Conservation (phyloP, 371 early-diverging fungal species). For the Mortierella sp. region DNA sequence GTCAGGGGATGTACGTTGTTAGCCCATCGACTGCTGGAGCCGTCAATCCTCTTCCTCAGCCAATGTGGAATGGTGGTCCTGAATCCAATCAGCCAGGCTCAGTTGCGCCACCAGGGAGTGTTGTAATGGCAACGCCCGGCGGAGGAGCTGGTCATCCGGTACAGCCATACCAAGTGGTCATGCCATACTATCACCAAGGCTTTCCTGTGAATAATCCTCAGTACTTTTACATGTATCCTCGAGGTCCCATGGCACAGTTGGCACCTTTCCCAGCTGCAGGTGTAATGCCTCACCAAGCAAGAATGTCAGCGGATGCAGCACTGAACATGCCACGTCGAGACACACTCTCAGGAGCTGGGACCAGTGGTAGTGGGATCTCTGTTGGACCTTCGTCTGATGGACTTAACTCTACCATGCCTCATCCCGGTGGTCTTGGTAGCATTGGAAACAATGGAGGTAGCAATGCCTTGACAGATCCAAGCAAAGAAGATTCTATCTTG, state of each 20-base stretch:
- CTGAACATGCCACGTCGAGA: too few species aligned
- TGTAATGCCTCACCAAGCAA: not conserved
- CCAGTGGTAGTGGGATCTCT: too few species aligned
- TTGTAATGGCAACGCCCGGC: conserved; percentile 17
- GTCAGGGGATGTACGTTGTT: conserved; percentile 12
- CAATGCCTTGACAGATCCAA: too few species aligned
- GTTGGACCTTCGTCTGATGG: too few species aligned
- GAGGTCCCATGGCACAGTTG: conserved; percentile 25
- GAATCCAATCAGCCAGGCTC: conserved; percentile 13
- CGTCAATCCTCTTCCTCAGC: conserved; percentile 10
- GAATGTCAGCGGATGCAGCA: not conserved
- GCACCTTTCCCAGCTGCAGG: conserved; percentile 20
- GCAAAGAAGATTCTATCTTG: not conserved
- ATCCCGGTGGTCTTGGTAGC: too few species aligned
- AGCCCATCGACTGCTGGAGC: conserved; percentile 6
- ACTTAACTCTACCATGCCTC: too few species aligned
- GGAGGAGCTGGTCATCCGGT: conserved; percentile 12
- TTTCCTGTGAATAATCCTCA: conserved; percentile 23
- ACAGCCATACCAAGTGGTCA: conserved; percentile 20
- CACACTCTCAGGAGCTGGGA: too few species aligned
- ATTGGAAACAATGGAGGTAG: too few species aligned
- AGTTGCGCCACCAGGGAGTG: conserved; percentile 8
- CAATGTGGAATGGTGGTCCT: conserved; percentile 20
- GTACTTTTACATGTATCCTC: conserved; percentile 17
- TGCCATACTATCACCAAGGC: conserved; percentile 27